Conservation (phyloP, 148 eudicot genomes). For the Hydrangea macrophylla region DNA sequence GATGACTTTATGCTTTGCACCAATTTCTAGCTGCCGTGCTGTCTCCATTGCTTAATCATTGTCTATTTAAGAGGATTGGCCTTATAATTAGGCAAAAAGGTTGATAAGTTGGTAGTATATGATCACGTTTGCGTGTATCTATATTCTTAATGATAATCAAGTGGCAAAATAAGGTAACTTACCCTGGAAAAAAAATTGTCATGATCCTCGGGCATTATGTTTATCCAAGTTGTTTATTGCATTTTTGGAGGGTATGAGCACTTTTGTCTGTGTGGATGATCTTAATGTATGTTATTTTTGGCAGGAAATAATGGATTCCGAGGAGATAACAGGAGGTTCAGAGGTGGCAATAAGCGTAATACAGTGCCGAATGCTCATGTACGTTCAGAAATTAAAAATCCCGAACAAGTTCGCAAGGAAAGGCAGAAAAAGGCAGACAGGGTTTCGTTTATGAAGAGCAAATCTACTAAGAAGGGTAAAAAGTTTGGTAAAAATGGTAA, state of each 20-base stretch:
- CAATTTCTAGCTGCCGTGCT: neutral
- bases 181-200: too few relatives aligned
- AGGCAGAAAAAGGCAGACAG: constrained; percentile 74
- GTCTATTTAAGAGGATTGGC: neutral
- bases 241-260: neutral
- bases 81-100: neutral
- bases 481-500: constrained; percentile 60
- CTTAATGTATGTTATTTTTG: constrained; percentile 14
- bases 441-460: constrained; percentile 53
- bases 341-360: constrained; percentile 47
- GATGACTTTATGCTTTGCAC: neutral
- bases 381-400: constrained; percentile 77
- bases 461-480: constrained; percentile 47
- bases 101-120: neutral
- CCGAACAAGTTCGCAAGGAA: constrained; percentile 83
- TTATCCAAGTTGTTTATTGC: neutral
- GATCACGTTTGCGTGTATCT: neutral
- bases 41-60: neutral
- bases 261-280: too few relatives aligned
- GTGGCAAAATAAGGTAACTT: too few relatives aligned
- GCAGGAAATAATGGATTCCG: constrained; percentile 44
- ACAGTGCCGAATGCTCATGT: constrained; percentile 78
- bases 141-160: too few relatives aligned
- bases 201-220: neutral
- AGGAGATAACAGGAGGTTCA: constrained; percentile 46